Conservation (phyloP, 1,284 basidiomycete species). For the Ustanciosporium gigantosporum region DNA sequence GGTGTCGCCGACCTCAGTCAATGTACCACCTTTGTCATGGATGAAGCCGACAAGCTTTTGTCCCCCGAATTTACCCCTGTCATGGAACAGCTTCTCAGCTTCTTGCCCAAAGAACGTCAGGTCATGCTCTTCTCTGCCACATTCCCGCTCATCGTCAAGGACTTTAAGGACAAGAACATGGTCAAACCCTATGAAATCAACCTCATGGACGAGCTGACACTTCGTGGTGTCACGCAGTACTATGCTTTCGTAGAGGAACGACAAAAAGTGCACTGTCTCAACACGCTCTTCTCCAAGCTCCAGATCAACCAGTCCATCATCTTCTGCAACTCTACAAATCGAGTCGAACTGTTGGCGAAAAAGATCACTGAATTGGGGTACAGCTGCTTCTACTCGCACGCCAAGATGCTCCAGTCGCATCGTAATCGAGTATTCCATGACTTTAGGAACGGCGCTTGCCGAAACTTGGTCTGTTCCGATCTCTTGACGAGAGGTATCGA, state of each 20-base stretch:
- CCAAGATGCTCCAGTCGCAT: constrained; percentile 97
- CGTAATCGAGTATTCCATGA: constrained; percentile 99
- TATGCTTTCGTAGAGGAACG: constrained; percentile 98
- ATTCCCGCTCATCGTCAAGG: constrained; percentile 98
- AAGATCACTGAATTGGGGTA: constrained; percentile 99
- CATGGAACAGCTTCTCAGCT: constrained; percentile 90
- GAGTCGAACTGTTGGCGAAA: constrained; percentile 96
- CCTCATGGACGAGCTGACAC: constrained; percentile 98
- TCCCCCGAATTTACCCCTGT: constrained; percentile 97
- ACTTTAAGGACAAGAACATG: constrained; percentile 99
- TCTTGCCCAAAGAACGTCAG: constrained; percentile 83
- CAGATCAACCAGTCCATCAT: constrained; percentile 99
- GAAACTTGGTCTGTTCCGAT: constrained; percentile 93
- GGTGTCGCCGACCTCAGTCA: constrained; percentile 89
- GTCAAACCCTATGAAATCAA: constrained; percentile 95
- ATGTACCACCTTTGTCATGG: constrained; percentile 81
- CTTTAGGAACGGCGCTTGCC: constrained; percentile 95
- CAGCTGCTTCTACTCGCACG: constrained; percentile 99
- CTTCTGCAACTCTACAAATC: constrained; percentile 99
- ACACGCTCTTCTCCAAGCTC: constrained; percentile 94
- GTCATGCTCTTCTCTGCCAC: constrained; percentile 99
- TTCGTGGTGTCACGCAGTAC: constrained; percentile 98
- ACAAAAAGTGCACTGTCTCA: constrained; percentile 98
- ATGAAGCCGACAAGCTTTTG: constrained; percentile 97
- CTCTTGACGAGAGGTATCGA: constrained; percentile 98